Evolutionary conservation across 2,329 filamentous ascomycete species (phyloP).

Genomic region (Juglanconis sp.): DNA sequence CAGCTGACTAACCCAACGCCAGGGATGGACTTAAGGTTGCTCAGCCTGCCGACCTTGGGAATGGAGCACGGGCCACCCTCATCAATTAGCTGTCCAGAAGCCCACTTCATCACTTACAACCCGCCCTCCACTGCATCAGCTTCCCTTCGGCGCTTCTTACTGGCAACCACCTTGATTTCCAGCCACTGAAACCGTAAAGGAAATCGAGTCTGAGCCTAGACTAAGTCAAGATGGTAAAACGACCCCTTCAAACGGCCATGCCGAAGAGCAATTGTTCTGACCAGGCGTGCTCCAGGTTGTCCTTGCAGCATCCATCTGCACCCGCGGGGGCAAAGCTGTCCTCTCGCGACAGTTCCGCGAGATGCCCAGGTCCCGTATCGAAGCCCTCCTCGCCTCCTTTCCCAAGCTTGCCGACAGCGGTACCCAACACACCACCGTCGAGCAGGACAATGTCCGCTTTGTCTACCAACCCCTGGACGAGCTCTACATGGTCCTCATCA

Average conservation of each 20-base stretch:
- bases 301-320: slow-evolving; percentile 98
- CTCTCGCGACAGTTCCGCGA: slow-evolving; percentile 97
- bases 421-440: slow-evolving; percentile 96
- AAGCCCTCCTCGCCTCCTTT: slow-evolving; percentile 93
- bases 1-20: not conserved
- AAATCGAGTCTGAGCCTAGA: not conserved
- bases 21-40: too few species aligned
- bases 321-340: slow-evolving; percentile 95
- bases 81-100: not conserved
- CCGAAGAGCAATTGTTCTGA: slow-evolving; percentile 2
- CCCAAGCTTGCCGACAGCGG: slow-evolving; percentile 95
- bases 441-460: slow-evolving; percentile 99
- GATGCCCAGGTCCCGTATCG: slow-evolving; percentile 94
- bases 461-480: slow-evolving; percentile 99
- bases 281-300: slow-evolving; percentile 65
- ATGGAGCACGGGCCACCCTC: not conserved
- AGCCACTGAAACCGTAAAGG: slow-evolving; percentile 3
- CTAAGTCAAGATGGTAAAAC: slow-evolving; percentile 38
- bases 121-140: slow-evolving; percentile 15
- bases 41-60: not conserved
- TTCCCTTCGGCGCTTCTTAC: not conserved
- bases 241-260: not conserved
- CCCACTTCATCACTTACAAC: slow-evolving; percentile 1
- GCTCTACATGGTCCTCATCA: slow-evolving; percentile 99
- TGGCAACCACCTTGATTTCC: not conserved